Evolutionary conservation across 2,329 filamentous ascomycete species (phyloP), one percentile per base, ranked within the genome.

Genomic region (Rhinocladiella mackenziei): DNA sequence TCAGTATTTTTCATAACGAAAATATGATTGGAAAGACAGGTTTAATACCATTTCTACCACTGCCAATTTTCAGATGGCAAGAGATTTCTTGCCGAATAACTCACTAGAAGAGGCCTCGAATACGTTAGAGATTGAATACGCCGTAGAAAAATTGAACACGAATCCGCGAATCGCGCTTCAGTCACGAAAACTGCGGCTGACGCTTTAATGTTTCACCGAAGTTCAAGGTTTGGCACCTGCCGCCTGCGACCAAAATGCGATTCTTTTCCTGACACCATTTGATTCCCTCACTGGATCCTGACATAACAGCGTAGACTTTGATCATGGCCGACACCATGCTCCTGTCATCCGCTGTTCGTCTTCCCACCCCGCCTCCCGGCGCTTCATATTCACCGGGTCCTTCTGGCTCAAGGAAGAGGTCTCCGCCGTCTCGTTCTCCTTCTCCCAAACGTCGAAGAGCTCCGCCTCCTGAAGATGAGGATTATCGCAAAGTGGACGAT

Each of bases 281-380:
- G 13, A 20, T 8, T 18, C 6, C 23, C 10, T 17, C 18, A 22
- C 3, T 6, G 4, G 19, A 28, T 33, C 26, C 29, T 26, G 20
- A 32, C n/a, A 30, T 19, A 31, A 7, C 17, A 31, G n/a, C 20
- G 30, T 7, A 23, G 15, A 23, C 11, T 7, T 26, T 13, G 17
- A 50, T 10, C 31, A 71, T 71, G 68, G 64, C 66, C 38, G 69
- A 71, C 47, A 63, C 70, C 41, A 65, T 72, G 54, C 23, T 50
- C 15, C 64, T 76, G 43, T 72, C 75, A 51, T 76, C 74, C 22
- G 77, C 77, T 35, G 76, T 80, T 51, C 75, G 77, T 54, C 70
- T 80, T 52, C 77, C 77, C 36, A 79, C 77, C 26, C 76, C 76
- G 43, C 71, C 69, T 17, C 71, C 70, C 32, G 69, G 66, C 53